These are phyloP conservation scores for Pulveroboletus sp. DNA, from an alignment of 768 basidiomycete genomes.

Conservation along the genomic window DNA sequence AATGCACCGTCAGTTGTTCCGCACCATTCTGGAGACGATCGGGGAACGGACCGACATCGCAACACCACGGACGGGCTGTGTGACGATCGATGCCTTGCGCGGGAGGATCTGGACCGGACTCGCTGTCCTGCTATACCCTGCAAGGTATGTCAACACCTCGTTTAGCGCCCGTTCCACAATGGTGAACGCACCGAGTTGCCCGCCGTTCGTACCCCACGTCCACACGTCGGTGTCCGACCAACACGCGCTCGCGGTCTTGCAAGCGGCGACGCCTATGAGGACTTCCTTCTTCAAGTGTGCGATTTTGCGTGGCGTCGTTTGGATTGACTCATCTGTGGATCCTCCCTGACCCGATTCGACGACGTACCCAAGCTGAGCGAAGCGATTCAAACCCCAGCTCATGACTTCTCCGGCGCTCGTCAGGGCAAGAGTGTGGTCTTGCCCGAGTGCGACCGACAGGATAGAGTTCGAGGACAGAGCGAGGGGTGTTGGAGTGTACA, in stretches of 20 bases:
- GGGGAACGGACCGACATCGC: slow-evolving; percentile 60
- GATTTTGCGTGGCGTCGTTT: slow-evolving; percentile 71
- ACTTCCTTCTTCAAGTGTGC: slow-evolving; percentile 74
- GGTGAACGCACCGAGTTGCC: slow-evolving; percentile 70
- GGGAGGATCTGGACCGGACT: slow-evolving; percentile 76
- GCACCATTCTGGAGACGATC: not conserved
- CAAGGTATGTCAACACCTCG: not conserved
- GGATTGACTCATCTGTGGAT: slow-evolving; percentile 67
- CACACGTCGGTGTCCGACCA: slow-evolving; percentile 74
- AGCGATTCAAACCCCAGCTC: slow-evolving; percentile 89
- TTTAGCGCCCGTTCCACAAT: not conserved
- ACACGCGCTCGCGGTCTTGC: slow-evolving; percentile 81
- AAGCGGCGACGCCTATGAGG: slow-evolving; percentile 81
- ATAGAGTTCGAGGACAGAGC: slow-evolving; percentile 54
- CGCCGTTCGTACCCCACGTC: slow-evolving; percentile 92
- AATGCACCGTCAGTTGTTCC: not conserved
- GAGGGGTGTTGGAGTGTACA: slow-evolving; percentile 65
- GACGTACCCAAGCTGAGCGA: slow-evolving; percentile 83
- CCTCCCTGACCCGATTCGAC: slow-evolving; percentile 53
- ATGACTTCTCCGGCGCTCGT: slow-evolving; percentile 78
- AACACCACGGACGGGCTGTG: slow-evolving; percentile 64
- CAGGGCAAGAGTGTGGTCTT: slow-evolving; percentile 90
- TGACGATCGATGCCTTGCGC: slow-evolving; percentile 75
- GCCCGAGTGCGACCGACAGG: slow-evolving; percentile 74
- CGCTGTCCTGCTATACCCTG: slow-evolving; percentile 73